Evolutionary conservation across 768 basidiomycete genomes (phyloP).

Genomic region (Xerocomus potaroensis): DNA sequence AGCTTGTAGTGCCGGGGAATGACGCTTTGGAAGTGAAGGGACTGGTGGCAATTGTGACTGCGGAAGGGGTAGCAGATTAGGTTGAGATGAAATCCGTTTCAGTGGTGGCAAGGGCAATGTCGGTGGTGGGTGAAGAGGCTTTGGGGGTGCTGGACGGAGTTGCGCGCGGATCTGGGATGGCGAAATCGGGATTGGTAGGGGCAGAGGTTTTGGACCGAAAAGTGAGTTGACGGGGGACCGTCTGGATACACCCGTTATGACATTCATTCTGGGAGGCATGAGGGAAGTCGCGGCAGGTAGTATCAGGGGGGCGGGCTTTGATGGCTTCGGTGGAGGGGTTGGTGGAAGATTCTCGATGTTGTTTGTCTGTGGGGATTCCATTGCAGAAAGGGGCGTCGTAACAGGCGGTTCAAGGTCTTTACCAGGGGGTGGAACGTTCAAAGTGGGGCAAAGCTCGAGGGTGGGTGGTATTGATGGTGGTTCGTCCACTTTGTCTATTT

Average conservation of each 20-base stretch:
- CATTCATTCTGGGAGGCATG: constrained; percentile 14
- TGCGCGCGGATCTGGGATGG: constrained; percentile 27
- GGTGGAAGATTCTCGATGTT: constrained; percentile 19
- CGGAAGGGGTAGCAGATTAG: constrained; percentile 4
- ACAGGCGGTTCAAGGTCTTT: constrained; percentile 9
- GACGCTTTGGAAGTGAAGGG: constrained; percentile 4
- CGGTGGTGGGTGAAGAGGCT: constrained; percentile 17
- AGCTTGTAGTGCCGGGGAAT: neutral
- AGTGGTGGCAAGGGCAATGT: constrained; percentile 21
- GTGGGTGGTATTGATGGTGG: constrained; percentile 7
- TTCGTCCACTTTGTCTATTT: neutral
- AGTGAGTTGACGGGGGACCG: constrained; percentile 23
- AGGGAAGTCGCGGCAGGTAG: constrained; percentile 7
- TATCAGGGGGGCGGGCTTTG: constrained; percentile 13
- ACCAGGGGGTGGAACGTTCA: constrained; percentile 9
- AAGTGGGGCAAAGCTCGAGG: constrained; percentile 11
- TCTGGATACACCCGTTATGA: constrained; percentile 21
- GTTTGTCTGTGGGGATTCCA: constrained; percentile 4
- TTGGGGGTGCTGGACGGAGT: constrained; percentile 26
- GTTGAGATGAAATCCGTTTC: constrained; percentile 17
- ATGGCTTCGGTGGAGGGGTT: constrained; percentile 21
- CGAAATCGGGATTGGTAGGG: constrained; percentile 25
- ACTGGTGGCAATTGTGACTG: constrained; percentile 10
- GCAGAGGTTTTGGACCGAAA: constrained; percentile 22
- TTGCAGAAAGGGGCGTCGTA: neutral